A percentile compares a stretch with the other conserved stretches of the same genome.
These are phyloP conservation scores for Escovopsis weberi DNA, from an alignment of 2,329 filamentous ascomycete species.

Conservation along the genomic window DNA sequence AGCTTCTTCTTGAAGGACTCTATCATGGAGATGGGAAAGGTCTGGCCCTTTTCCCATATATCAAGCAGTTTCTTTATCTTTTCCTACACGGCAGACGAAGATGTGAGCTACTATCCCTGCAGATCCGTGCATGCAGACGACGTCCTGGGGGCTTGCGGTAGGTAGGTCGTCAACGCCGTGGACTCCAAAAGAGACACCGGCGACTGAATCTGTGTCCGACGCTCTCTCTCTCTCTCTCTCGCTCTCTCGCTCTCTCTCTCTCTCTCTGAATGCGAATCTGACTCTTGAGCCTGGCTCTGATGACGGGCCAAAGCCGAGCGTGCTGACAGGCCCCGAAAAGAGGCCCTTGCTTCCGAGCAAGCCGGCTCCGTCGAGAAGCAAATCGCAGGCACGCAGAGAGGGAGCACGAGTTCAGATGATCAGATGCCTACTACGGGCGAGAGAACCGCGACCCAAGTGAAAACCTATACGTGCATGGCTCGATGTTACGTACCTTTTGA, in stretches of 20 bases:
- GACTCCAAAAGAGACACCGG: constrained; percentile 5
- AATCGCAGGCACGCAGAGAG: neutral
- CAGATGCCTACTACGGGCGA: constrained; percentile 4
- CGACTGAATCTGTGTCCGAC: neutral
- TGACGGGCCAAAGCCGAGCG: neutral
- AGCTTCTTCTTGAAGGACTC: constrained; percentile 70
- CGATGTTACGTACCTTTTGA: constrained; percentile 74
- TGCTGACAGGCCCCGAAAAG: neutral
- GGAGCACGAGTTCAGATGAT: neutral
- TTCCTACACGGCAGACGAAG: constrained; percentile 48
- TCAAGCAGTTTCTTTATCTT: constrained; percentile 89
- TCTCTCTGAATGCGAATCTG: neutral
- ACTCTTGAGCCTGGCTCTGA: neutral
- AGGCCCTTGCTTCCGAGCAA: neutral
- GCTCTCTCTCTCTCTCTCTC: no score
- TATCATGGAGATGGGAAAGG: constrained; percentile 72
- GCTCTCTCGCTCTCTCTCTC: no score
- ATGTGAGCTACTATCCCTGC: constrained; percentile 24
- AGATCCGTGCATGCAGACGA: constrained; percentile 6
- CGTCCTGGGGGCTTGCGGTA: constrained; percentile 6
- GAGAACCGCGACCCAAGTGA: constrained; percentile 3
- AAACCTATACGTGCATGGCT: neutral
- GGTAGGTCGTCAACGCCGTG: constrained; percentile 10
- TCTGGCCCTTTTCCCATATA: constrained; percentile 94
- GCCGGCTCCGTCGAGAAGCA: no score